Conservation (phyloP, 169 alveolate species). For the Haemoproteus tartakovskyi region DNA sequence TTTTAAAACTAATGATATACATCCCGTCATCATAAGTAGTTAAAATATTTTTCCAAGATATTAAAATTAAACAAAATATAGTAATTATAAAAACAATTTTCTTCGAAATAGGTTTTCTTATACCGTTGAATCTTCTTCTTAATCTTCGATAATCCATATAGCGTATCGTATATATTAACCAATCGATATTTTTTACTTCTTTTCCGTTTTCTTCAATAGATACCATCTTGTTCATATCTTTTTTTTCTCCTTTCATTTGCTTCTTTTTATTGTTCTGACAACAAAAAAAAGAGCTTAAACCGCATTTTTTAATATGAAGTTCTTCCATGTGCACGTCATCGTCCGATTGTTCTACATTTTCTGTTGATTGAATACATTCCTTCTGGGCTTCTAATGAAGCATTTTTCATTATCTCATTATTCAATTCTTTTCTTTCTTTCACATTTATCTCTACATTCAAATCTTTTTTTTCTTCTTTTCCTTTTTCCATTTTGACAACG, state of each 20-base stretch:
- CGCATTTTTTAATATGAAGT: too few relatives aligned
- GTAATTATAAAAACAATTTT: conserved; percentile 72
- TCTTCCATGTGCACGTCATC: too few relatives aligned
- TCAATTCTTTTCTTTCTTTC: too few relatives aligned
- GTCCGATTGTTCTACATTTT: too few relatives aligned
- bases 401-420: too few relatives aligned
- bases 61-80: conserved; percentile 75
- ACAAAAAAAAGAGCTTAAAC: too few relatives aligned
- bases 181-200: conserved; percentile 52
- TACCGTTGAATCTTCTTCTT: conserved; percentile 79
- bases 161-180: conserved; percentile 66
- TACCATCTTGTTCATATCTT: neutral
- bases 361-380: too few relatives aligned
- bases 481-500: too few relatives aligned
- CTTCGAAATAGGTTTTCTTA: conserved; percentile 77
- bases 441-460: too few relatives aligned
- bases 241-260: neutral
- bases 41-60: conserved; percentile 47
- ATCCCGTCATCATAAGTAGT: conserved; percentile 27
- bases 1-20: conserved; percentile 24
- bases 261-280: too few relatives aligned
- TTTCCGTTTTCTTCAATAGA: neutral
- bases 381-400: too few relatives aligned
- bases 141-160: conserved; percentile 83
- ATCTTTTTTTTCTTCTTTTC: too few relatives aligned